Percentiles rank a stretch among this genome's conserved stretches.
Evolutionary conservation across 257 asterid species (phyloP).

Genomic region (Ophiorrhiza pumila): DNA sequence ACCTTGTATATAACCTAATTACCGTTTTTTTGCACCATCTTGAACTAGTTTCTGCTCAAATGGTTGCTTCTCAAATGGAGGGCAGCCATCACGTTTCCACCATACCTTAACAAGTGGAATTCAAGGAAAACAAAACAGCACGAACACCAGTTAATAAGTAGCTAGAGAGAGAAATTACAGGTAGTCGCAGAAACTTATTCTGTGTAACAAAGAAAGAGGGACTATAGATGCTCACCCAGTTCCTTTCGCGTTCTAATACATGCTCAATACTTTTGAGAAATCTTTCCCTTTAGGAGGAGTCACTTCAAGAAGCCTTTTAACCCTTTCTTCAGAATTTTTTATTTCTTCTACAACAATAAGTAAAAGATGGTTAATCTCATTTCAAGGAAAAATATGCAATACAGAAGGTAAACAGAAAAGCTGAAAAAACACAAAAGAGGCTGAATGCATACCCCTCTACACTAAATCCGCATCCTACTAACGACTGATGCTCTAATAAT

Average conservation of each 20-base stretch:
- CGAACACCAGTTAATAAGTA: neutral
- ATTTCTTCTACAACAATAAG: slow-evolving; percentile 66
- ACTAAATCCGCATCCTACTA: too few relatives aligned
- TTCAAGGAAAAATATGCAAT: neutral
- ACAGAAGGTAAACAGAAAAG: neutral
- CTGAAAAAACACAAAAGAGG: neutral
- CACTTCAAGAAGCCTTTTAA: slow-evolving; percentile 82
- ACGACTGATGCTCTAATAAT: neutral
- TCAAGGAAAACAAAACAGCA: slow-evolving; percentile 12
- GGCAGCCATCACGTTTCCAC: slow-evolving; percentile 99
- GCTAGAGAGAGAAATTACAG: neutral
- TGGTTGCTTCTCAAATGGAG: slow-evolving; percentile 85
- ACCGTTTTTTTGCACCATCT: slow-evolving; percentile 48
- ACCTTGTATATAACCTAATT: neutral
- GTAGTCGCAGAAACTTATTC: neutral
- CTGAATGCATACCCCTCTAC: neutral
- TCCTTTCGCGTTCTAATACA: slow-evolving; percentile 93
- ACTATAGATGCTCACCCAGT: slow-evolving; percentile 66
- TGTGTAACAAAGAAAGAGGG: slow-evolving; percentile 3
- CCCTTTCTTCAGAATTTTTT: slow-evolving; percentile 74
- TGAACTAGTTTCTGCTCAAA: slow-evolving; percentile 62
- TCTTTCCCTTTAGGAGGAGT: slow-evolving; percentile 92
- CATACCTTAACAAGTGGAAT: slow-evolving; percentile 56
- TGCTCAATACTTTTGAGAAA: slow-evolving; percentile 86
- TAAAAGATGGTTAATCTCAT: slow-evolving; percentile 14